These are phyloP conservation scores for Hippophae rhamnoides DNA, from an alignment of 306 rosid genomes.

Conservation along the genomic window DNA sequence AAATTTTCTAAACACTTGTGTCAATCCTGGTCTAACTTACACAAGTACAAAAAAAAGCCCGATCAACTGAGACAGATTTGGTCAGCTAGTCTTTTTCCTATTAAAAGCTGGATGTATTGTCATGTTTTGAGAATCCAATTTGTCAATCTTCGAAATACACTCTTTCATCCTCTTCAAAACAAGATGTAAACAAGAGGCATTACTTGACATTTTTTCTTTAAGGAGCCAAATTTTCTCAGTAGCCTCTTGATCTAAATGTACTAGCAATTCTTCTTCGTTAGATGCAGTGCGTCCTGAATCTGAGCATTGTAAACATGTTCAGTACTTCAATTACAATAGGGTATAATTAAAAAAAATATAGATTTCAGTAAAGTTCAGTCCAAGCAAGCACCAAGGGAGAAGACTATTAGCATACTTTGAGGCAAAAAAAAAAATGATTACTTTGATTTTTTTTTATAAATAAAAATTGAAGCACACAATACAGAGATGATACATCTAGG, in stretches of 20 bases:
- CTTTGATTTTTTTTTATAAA: too few relatives aligned
- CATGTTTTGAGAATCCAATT: slow-evolving; percentile 44
- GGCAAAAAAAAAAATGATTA: too few relatives aligned
- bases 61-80: slow-evolving; percentile 4
- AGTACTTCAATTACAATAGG: slow-evolving; percentile 1
- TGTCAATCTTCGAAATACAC: slow-evolving; percentile 57
- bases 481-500: too few relatives aligned
- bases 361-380: background rate
- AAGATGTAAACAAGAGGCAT: slow-evolving; percentile 41
- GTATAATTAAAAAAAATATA: background rate
- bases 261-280: slow-evolving; percentile 15
- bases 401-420: too few relatives aligned
- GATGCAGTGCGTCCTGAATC: slow-evolving; percentile 31
- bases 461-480: too few relatives aligned
- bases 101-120: slow-evolving; percentile 54
- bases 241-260: slow-evolving; percentile 36
- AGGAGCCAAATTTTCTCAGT: slow-evolving; percentile 46
- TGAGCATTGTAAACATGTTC: slow-evolving; percentile 5
- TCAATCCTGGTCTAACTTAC: background rate
- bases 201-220: slow-evolving; percentile 56
- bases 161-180: slow-evolving; percentile 71
- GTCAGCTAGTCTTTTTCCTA: slow-evolving; percentile 40
- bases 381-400: background rate
- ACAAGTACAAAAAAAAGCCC: slow-evolving; percentile 1
- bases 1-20: slow-evolving; percentile 5